Evolutionary conservation across 2,329 filamentous ascomycete genomes (phyloP).

Genomic region (Epichloe typhina): DNA sequence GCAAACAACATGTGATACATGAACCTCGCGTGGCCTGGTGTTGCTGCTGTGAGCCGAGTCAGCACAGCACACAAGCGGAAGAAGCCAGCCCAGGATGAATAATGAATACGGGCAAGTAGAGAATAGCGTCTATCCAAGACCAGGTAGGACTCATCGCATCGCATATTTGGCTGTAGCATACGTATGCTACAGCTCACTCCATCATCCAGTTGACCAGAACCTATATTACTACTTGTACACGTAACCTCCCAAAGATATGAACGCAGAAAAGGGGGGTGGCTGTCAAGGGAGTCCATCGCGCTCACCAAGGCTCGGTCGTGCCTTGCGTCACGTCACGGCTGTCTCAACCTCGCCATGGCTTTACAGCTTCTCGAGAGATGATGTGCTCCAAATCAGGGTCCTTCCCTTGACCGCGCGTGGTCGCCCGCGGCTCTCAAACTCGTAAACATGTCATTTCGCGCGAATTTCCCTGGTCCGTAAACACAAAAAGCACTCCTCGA

Average conservation of each 20-base stretch:
- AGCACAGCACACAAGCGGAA: not conserved
- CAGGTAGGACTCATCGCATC: not conserved
- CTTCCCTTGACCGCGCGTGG: not conserved
- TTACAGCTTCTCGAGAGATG: not conserved
- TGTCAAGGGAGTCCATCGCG: not conserved
- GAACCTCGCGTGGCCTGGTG: no score
- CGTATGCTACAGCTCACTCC: not conserved
- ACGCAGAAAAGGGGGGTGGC: not conserved
- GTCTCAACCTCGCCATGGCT: not conserved
- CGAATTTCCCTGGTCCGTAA: constrained; percentile 1
- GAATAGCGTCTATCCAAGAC: not conserved
- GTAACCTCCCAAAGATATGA: not conserved
- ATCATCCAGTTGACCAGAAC: constrained; percentile 1
- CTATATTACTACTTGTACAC: constrained; percentile 6
- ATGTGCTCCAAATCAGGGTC: not conserved
- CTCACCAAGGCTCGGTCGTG: not conserved
- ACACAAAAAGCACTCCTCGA: constrained; percentile 1
- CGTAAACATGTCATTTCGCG: not conserved
- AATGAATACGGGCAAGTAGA: no score
- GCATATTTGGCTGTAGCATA: not conserved
- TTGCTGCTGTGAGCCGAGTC: no score
- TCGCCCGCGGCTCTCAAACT: not conserved
- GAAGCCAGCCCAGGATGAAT: not conserved
- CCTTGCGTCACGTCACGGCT: not conserved
- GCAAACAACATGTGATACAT: no score